phyloP scores from a whole-genome alignment of 179 eudicot species.

The Silene vulgaris region DNA sequence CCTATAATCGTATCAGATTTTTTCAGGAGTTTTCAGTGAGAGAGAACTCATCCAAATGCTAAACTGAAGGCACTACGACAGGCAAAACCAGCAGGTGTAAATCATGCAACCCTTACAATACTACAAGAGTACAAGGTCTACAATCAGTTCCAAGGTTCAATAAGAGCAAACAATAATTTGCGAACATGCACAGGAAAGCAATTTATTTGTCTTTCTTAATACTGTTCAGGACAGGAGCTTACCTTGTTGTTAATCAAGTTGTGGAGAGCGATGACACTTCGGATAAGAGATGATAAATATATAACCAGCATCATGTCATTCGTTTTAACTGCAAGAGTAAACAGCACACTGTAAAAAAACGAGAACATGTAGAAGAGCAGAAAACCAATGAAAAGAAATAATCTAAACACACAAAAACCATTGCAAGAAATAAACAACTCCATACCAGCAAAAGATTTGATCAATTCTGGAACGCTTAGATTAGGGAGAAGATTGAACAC shows the following conservation, averaged over 20 bases:
- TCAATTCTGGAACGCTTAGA: slow-evolving; percentile 65
- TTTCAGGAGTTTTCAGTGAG: neutral
- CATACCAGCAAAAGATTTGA: slow-evolving; percentile 81
- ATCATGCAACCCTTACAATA: too few relatives aligned
- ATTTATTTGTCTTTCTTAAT: too few relatives aligned
- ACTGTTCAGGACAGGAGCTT: slow-evolving; percentile 11
- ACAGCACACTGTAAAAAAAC: neutral
- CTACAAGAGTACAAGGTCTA: too few relatives aligned
- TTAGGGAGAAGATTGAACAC: slow-evolving; percentile 91
- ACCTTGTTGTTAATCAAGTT: slow-evolving; percentile 99
- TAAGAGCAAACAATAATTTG: neutral
- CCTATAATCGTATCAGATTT: neutral
- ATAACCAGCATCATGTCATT: slow-evolving; percentile 98
- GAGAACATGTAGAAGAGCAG: neutral
- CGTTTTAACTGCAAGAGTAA: slow-evolving; percentile 62
- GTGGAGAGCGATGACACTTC: slow-evolving; percentile 96
- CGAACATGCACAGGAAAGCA: too few relatives aligned
- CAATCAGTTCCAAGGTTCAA: neutral
- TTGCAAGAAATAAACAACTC: neutral
- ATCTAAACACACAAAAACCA: neutral
- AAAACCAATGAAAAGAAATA: neutral
- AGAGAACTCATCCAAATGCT: neutral
- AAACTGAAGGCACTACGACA: neutral
- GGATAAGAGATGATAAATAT: slow-evolving; percentile 81
- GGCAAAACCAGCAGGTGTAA: neutral